Evolutionary conservation across 192 early-diverging fungal species (phyloP), one percentile per base, ranked within the genome.

Genomic region (Mortierella alpina): DNA sequence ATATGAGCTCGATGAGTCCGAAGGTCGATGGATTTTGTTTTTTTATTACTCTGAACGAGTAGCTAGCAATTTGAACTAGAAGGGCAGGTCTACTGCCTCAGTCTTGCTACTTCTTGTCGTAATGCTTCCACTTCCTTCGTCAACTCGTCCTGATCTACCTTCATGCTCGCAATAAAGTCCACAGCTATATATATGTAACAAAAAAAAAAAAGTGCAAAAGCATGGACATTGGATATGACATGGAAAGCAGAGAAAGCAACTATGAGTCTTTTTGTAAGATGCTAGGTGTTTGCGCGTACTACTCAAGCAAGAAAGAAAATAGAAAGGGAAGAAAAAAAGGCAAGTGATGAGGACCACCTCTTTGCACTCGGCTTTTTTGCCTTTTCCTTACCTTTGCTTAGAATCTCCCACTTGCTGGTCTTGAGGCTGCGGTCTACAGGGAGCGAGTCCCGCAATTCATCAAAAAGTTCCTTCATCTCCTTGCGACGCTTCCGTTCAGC

Each of bases 401-500:
- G 75, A 41, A 95, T 92, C 75, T 96, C 95, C 95, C 95, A 95
- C 73, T 96, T 96, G 84, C 93, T 94, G 41, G 94, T 87, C 58
- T 95, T 93, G 39, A 93, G 84, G 42, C 88, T 91, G 54, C 91
- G 91, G 68, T 95, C 94, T 5, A 94, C 86, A 4, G 95, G 94
- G 65, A 96, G 84, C 14, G 89, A 83, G 64, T 91, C 93, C 52
- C 93, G 87, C 18, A 96, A 84, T 53, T 93, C 91, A 83, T 96
- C 95, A 90, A 96, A 96, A 31, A 96, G 84, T 49, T 94, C 92
- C 71, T 96, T 96, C 93, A 96, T 96, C 69, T 96, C 95, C 70
- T 91, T 94, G 48, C 95, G 90, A 17, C 95, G 88, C 63, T 95
- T 94, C 57, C 95, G 84, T 65, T 96, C 95, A 12, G 95, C 95